A percentile compares a stretch with the other conserved stretches of the same genome.
phyloP scores from a whole-genome alignment of 805 yeast genomes.

The Saccharomycopsis synnaedendra region DNA sequence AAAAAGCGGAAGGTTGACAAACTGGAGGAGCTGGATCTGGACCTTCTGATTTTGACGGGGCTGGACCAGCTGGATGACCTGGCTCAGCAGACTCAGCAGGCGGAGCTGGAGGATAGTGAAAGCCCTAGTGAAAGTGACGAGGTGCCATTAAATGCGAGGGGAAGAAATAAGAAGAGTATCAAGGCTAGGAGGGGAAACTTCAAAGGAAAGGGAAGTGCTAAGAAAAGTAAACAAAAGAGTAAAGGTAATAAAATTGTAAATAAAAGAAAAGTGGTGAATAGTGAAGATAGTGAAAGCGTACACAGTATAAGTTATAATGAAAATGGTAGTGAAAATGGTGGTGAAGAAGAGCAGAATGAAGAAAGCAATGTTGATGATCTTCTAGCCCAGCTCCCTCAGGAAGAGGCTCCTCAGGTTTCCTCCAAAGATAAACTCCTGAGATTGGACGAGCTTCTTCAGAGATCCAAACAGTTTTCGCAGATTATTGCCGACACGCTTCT shows the following conservation, averaged over 20 bases:
- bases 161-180: too few relatives aligned
- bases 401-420: conserved; percentile 24
- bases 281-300: not conserved
- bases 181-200: too few relatives aligned
- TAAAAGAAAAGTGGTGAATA: not conserved
- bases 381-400: conserved; percentile 9
- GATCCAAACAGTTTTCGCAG: conserved; percentile 78
- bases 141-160: too few relatives aligned
- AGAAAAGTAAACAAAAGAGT: not conserved
- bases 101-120: too few relatives aligned
- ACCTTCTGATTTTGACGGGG: too few relatives aligned
- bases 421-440: conserved; percentile 51
- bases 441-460: conserved; percentile 66
- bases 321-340: conserved; percentile 1
- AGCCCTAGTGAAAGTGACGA: too few relatives aligned
- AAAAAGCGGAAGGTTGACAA: too few relatives aligned
- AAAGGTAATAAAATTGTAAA: not conserved
- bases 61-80: too few relatives aligned
- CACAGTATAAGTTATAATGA: not conserved
- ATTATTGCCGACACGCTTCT: conserved; percentile 74
- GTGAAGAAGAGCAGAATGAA: not conserved
- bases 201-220: too few relatives aligned
- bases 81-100: too few relatives aligned
- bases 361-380: not conserved
- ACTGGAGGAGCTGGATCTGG: too few relatives aligned